Conservation (phyloP, 768 basidiomycete genomes). For the Rhodotorula graminis region DNA sequence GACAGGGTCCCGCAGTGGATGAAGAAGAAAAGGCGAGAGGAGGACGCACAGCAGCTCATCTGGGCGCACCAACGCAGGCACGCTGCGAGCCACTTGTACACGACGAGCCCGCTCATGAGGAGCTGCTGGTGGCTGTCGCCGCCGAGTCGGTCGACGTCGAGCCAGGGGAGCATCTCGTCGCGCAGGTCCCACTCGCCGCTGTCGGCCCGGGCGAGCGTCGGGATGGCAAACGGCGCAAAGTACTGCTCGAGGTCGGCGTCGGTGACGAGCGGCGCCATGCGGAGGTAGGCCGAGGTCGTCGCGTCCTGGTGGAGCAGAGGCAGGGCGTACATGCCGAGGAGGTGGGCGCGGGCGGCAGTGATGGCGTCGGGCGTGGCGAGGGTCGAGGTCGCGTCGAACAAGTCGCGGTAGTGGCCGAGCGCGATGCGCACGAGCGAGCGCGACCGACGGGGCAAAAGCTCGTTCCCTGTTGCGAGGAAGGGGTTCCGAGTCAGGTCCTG, state of each 20-base stretch:
- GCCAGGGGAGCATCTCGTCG: not conserved
- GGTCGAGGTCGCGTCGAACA: not conserved
- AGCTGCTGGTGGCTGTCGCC: not conserved
- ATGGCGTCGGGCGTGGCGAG: not conserved
- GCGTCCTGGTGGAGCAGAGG: slow-evolving; percentile 4
- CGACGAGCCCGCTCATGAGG: not conserved
- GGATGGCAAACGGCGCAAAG: slow-evolving; percentile 1
- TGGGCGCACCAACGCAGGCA: slow-evolving; percentile 5
- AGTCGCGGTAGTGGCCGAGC: slow-evolving; percentile 7
- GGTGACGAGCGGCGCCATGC: slow-evolving; percentile 1
- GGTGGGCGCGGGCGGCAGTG: not conserved
- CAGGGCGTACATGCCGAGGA: slow-evolving; percentile 3
- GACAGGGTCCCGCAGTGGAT: not conserved
- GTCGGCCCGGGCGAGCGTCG: not conserved
- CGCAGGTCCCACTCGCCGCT: not conserved
- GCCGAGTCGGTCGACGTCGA: slow-evolving; percentile 4
- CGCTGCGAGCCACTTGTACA: slow-evolving; percentile 5
- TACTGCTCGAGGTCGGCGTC: not conserved
- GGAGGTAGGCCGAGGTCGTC: slow-evolving; percentile 4
- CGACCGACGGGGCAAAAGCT: not conserved
- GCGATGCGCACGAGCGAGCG: slow-evolving; percentile 9
- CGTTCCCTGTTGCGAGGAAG: slow-evolving; percentile 6
- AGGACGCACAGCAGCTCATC: slow-evolving; percentile 2
- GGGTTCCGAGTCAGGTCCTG: not conserved
- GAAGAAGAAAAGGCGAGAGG: not conserved